phyloP scores from a whole-genome alignment of 1,139 yeast genomes.

The Yamadazyma sp. region DNA sequence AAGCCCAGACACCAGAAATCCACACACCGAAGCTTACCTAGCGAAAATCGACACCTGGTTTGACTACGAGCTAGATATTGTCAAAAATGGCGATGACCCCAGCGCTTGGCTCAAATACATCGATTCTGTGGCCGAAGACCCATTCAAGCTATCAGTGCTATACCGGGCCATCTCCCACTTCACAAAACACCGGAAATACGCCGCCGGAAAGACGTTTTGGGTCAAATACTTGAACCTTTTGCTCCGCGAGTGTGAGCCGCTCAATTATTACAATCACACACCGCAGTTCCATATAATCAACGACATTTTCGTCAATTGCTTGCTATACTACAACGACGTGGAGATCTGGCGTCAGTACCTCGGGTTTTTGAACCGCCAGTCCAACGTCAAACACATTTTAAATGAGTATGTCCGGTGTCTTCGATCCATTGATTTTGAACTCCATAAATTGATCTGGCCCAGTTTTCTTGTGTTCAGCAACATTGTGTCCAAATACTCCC shows the following conservation, averaged over 20 bases:
- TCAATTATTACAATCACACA: conserved; percentile 28
- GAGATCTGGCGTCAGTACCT: conserved; percentile 60
- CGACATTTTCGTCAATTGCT: conserved; percentile 46
- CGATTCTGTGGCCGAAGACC: conserved; percentile 19
- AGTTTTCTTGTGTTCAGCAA: conserved; percentile 54
- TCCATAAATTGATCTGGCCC: conserved; percentile 66
- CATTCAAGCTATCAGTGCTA: conserved; percentile 43
- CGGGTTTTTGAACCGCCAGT: conserved; percentile 32
- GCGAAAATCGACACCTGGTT: conserved; percentile 42
- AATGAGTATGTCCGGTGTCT: conserved; percentile 54
- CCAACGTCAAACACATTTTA: conserved; percentile 45
- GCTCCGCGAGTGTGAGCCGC: conserved; percentile 16
- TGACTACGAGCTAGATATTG: conserved; percentile 44
- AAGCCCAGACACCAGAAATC: too few species aligned
- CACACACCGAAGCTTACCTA: too few species aligned
- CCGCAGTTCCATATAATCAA: conserved; percentile 35
- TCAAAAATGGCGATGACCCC: conserved; percentile 42
- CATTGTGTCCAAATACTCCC: conserved; percentile 20
- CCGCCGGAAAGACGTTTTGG: conserved; percentile 38
- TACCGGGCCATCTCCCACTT: conserved; percentile 53
- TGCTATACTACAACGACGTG: conserved; percentile 48
- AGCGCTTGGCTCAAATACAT: conserved; percentile 58
- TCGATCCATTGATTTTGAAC: conserved; percentile 46
- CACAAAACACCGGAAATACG: conserved; percentile 45
- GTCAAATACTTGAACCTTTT: conserved; percentile 47